Conservation (phyloP, 2,329 filamentous ascomycete genomes). For the Monosporascus sp. region DNA sequence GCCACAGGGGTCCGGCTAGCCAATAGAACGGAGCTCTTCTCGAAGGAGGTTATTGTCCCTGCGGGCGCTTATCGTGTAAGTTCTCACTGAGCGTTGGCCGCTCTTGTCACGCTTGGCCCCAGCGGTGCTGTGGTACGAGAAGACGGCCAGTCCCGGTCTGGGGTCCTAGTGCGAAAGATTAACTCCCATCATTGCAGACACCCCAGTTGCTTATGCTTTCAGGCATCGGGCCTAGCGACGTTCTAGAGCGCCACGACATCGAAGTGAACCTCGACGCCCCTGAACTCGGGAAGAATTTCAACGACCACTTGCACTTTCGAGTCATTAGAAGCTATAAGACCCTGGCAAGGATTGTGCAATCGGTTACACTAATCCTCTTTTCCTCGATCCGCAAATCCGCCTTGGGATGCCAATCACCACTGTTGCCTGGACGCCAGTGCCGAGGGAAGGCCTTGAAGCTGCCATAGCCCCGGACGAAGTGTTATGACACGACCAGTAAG, state of each 20-base stretch:
- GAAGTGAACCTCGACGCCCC: slow-evolving; percentile 11
- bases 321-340: slow-evolving; percentile 20
- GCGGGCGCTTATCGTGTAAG: slow-evolving; percentile 10
- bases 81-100: slow-evolving; percentile 28
- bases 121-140: no score
- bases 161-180: background rate
- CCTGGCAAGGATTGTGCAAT: slow-evolving; percentile 16
- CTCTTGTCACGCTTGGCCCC: slow-evolving; percentile 28
- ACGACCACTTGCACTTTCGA: slow-evolving; percentile 14
- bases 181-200: slow-evolving; percentile 11
- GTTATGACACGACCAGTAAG: no score
- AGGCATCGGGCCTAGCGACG: slow-evolving; percentile 11
- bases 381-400: slow-evolving; percentile 13
- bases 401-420: slow-evolving; percentile 11
- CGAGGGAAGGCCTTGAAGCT: slow-evolving; percentile 6
- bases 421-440: slow-evolving; percentile 11
- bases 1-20: slow-evolving; percentile 11
- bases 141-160: no score
- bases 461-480: slow-evolving; percentile 20
- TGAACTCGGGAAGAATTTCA: slow-evolving; percentile 14
- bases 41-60: slow-evolving; percentile 11
- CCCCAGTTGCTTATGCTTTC: slow-evolving; percentile 18
- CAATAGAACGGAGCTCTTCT: slow-evolving; percentile 6
- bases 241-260: slow-evolving; percentile 11
- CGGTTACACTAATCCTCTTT: slow-evolving; percentile 17